phyloP scores from a whole-genome alignment of 2,329 filamentous ascomycete species.

The Aspergillus luchuensis region DNA sequence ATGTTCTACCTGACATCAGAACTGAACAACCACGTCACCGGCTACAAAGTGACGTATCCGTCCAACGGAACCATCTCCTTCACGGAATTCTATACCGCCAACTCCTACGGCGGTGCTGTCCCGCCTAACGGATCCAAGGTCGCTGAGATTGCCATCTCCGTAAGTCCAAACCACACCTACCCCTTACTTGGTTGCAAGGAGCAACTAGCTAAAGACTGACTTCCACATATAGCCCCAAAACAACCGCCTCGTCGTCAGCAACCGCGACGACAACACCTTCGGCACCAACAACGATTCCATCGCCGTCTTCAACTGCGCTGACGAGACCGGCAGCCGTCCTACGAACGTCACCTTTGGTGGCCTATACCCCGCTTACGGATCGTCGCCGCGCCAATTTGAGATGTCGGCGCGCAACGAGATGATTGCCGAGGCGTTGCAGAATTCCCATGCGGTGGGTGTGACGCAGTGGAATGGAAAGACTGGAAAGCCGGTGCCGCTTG shows the following conservation, averaged over 20 bases:
- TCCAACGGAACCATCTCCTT: conserved; percentile 14
- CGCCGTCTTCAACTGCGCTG: conserved; percentile 16
- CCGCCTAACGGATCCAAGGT: conserved; percentile 18
- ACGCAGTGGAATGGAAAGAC: conserved; percentile 59
- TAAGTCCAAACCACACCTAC: background rate
- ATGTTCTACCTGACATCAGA: conserved; percentile 24
- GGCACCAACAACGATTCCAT: conserved; percentile 18
- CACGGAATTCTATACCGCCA: conserved; percentile 15
- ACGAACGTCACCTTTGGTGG: conserved; percentile 48
- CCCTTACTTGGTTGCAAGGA: background rate
- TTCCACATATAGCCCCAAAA: conserved; percentile 15
- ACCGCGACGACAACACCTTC: conserved; percentile 21
- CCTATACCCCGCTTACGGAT: conserved; percentile 62
- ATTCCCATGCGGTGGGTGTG: conserved; percentile 59
- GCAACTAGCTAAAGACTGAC: too few species aligned
- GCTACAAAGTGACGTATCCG: conserved; percentile 20
- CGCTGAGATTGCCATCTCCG: conserved; percentile 19
- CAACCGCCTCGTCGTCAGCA: conserved; percentile 18
- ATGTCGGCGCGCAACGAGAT: conserved; percentile 62
- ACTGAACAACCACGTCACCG: conserved; percentile 22
- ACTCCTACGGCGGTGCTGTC: conserved; percentile 12
- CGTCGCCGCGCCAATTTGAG: conserved; percentile 64
- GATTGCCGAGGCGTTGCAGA: conserved; percentile 64
- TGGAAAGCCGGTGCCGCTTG: conserved; percentile 55
- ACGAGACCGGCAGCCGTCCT: background rate